Conservation (phyloP, 192 early-diverging fungal genomes). For the Allomyces macrogynus region DNA sequence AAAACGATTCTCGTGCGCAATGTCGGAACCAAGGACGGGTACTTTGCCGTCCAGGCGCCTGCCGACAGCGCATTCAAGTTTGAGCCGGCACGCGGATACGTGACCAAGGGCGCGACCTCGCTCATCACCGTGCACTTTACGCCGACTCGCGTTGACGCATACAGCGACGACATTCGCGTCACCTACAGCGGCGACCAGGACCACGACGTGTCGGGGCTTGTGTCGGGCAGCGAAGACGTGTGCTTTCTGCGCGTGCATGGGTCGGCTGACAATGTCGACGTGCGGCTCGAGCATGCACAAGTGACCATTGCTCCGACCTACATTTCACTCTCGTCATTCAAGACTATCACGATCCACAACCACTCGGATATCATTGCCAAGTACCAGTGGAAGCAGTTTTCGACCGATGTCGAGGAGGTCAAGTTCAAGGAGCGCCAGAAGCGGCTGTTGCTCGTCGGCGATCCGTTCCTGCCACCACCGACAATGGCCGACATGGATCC, state of each 20-base stretch:
- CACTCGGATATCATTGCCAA: slow-evolving; percentile 24
- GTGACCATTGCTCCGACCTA: slow-evolving; percentile 28
- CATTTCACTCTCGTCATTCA: slow-evolving; percentile 22
- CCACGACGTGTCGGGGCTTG: too few relatives aligned
- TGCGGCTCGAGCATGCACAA: slow-evolving; percentile 25
- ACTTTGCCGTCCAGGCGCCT: slow-evolving; percentile 16
- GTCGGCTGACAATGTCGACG: slow-evolving; percentile 24
- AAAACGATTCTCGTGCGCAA: slow-evolving; percentile 29
- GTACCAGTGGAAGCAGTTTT: slow-evolving; percentile 31
- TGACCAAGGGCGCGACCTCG: too few relatives aligned
- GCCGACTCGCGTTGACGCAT: too few relatives aligned
- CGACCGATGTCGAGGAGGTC: slow-evolving; percentile 21
- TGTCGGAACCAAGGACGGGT: slow-evolving; percentile 25
- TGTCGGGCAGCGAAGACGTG: too few relatives aligned
- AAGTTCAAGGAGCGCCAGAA: slow-evolving; percentile 10
- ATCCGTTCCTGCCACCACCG: too few relatives aligned
- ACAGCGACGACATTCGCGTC: too few relatives aligned
- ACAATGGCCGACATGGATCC: too few relatives aligned
- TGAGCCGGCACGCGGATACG: too few relatives aligned
- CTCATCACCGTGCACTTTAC: too few relatives aligned
- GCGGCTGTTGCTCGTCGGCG: slow-evolving; percentile 6
- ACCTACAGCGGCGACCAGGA: too few relatives aligned
- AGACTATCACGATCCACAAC: slow-evolving; percentile 24
- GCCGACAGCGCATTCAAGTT: background rate
- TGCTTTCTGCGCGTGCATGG: slow-evolving; percentile 15